Evolutionary conservation across 257 asterid species (phyloP).

Genomic region (Solanum virginianum): DNA sequence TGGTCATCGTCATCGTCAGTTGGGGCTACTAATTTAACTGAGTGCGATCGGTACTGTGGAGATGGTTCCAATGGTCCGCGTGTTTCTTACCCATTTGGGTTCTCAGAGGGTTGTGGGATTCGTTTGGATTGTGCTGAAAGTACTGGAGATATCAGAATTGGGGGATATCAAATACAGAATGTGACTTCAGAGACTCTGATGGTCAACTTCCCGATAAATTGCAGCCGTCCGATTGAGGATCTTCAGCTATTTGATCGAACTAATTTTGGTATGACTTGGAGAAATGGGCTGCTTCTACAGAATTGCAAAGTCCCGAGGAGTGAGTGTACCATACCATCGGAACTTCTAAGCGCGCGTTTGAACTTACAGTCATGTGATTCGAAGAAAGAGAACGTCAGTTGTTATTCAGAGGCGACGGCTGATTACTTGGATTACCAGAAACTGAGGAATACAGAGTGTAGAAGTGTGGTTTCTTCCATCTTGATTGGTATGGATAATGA

Average conservation of each 20-base stretch:
- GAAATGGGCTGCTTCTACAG: slow-evolving; percentile 45
- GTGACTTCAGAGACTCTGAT: slow-evolving; percentile 38
- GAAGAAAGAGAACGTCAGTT: slow-evolving; percentile 8
- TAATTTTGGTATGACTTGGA: slow-evolving; percentile 42
- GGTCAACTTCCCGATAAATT: slow-evolving; percentile 29
- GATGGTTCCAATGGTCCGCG: not conserved
- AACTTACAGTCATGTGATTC: slow-evolving; percentile 10
- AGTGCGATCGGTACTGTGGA: slow-evolving; percentile 25
- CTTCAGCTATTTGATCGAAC: slow-evolving; percentile 13
- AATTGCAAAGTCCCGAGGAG: slow-evolving; percentile 37
- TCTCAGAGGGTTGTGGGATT: slow-evolving; percentile 36
- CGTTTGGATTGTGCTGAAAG: slow-evolving; percentile 23
- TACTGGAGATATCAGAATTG: slow-evolving; percentile 19
- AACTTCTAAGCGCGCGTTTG: not conserved
- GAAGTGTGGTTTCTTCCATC: slow-evolving; percentile 37
- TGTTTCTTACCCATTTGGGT: slow-evolving; percentile 63
- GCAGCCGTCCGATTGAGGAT: slow-evolving; percentile 41
- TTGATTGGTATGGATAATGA: not conserved
- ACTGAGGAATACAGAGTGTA: slow-evolving; percentile 18
- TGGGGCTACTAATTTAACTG: not conserved
- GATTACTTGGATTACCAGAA: slow-evolving; percentile 21
- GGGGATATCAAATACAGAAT: slow-evolving; percentile 26
- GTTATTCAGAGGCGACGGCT: slow-evolving; percentile 21
- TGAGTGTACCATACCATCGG: not conserved
- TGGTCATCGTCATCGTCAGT: slow-evolving; percentile 2